phyloP scores from a whole-genome alignment of 495 filamentous ascomycete genomes.

The Xylaria castorea region DNA sequence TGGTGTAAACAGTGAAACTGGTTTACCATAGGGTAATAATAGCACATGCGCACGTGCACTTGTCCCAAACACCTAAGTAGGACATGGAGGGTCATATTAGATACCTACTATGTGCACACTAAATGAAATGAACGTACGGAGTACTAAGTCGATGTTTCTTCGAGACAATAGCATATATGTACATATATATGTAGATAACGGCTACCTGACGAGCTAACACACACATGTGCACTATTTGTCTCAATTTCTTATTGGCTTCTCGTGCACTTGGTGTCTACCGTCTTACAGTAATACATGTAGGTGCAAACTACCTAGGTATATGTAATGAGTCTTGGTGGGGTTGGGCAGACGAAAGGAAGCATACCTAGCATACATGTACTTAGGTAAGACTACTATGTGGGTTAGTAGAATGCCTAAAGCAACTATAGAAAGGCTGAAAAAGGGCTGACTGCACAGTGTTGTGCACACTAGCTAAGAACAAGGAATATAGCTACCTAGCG shows the following conservation, averaged over 20 bases:
- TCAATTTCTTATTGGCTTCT: background rate
- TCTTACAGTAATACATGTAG: background rate
- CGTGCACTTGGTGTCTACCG: background rate
- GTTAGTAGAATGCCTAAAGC: slow-evolving; percentile 6
- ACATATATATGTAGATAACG: background rate
- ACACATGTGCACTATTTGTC: background rate
- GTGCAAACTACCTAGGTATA: no score
- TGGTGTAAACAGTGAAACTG: background rate
- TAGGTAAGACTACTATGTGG: background rate
- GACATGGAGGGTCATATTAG: background rate
- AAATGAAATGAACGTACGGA: no score
- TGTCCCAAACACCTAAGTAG: background rate
- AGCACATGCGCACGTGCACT: background rate
- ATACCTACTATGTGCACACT: background rate
- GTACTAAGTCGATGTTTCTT: background rate
- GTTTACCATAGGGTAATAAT: background rate
- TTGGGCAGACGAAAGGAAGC: background rate
- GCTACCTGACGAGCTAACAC: no score
- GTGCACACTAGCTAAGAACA: background rate
- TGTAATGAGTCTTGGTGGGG: background rate
- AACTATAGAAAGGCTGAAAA: background rate
- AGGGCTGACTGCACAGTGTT: background rate
- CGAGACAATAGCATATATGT: background rate
- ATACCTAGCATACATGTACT: background rate
- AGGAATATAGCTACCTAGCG: background rate